Base-by-base conservation (phyloP, 106 monocot species). In the Dioscorea alata region DNA sequence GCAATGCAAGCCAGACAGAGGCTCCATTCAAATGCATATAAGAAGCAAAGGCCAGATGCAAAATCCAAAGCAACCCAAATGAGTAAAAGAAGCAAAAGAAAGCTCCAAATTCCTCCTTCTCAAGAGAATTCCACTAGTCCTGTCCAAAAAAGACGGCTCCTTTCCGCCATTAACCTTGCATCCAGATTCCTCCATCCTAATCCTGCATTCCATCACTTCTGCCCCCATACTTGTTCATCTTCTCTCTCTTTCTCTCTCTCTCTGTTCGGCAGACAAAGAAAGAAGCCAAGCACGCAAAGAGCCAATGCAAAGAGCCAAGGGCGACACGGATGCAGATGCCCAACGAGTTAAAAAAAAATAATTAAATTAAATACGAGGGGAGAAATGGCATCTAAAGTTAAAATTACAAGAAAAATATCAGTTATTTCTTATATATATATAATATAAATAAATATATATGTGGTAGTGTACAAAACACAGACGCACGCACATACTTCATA, bases 281-380 rank as follows among this genome's bases (percentile, higher is more conserved):
- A 25, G 10, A 42, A 34, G 64, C 33, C 77, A 74, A 70, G 64
- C 74, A 81, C 59, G 57, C 69, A 57, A 77, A 59, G 63, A 23
- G 84, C 67, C 77, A 74, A 57, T 61, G 63, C 71, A 67, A 81
- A 75, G 74, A 54, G 77, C 85, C 85, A 85, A 85, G 54, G 42
- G 10, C 42, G 10, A 42, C 42, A 42, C 42, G 42, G 42, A 42
- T 42, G 42, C 42, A 42, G 42, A 42, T 42, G 42, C 42, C 2
- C 42, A 42, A 10, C 42, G 6, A 28, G 42, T 5, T 15, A 54
- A 70, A 54, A 68, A 67, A 54, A 8, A 54, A 54, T 54, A 5
- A 54, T 8, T 8, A 54, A 54, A 54, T 5, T 33, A 42, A 42
- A 42, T 42, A 3, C 3, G 28, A 28, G 28, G 28, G 28, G 3